A percentile compares a stretch with the other conserved stretches of the same genome.
Evolutionary conservation across 108 stramenopile genomes (phyloP).

Genomic region (Fragilaria crotonensis): DNA sequence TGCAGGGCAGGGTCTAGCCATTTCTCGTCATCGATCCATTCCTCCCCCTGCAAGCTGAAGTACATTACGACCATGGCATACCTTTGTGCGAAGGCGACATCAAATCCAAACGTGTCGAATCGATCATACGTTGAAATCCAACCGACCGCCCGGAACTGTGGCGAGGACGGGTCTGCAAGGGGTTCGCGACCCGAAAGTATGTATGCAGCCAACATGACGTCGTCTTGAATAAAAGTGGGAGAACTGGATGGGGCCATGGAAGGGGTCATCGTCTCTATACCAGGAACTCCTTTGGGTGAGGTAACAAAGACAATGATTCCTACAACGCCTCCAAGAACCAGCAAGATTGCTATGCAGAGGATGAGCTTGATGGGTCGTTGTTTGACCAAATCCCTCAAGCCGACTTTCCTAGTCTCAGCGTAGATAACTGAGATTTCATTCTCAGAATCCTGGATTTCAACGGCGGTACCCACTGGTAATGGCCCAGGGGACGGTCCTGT

Average conservation of each 20-base stretch:
- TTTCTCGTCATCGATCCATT: background rate
- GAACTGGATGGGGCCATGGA: background rate
- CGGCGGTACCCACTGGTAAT: too few species aligned
- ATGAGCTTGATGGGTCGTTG: too few species aligned
- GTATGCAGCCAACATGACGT: background rate
- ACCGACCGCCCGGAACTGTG: background rate
- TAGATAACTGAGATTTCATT: too few species aligned
- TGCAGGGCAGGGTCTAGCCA: background rate
- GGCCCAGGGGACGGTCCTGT: too few species aligned
- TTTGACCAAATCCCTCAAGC: too few species aligned
- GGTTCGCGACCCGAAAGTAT: background rate
- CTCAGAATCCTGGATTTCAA: too few species aligned
- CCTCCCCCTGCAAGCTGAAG: background rate
- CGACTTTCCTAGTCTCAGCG: too few species aligned
- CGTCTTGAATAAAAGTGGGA: background rate
- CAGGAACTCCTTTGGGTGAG: too few species aligned
- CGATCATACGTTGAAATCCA: background rate
- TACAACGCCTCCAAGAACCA: too few species aligned
- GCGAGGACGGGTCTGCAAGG: background rate
- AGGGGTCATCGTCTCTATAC: too few species aligned
- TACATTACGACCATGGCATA: background rate
- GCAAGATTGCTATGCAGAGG: too few species aligned
- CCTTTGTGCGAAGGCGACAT: background rate
- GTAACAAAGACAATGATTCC: too few species aligned
- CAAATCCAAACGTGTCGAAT: background rate